Percentiles rank a stretch among this genome's conserved stretches.
phyloP scores from a whole-genome alignment of 768 basidiomycete genomes.

The Roridomyces roridus region DNA sequence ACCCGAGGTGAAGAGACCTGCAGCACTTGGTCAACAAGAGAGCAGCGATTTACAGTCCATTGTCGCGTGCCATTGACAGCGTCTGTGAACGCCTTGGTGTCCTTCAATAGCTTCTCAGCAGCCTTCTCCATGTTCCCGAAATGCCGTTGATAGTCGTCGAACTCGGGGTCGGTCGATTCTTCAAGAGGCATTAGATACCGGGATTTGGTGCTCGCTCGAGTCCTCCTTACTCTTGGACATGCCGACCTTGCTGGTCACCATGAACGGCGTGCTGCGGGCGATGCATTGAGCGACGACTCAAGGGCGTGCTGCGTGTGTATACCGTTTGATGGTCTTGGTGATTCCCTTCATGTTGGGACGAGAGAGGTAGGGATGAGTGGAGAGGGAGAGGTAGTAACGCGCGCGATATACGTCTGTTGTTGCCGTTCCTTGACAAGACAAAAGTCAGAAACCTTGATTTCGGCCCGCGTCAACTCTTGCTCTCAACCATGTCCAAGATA shows the following conservation, averaged over 20 bases:
- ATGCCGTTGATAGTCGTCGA: constrained; percentile 84
- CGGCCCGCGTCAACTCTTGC: no score
- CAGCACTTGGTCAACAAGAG: constrained; percentile 1
- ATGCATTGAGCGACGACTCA: constrained; percentile 4
- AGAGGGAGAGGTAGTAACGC: constrained; percentile 1
- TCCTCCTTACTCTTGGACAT: constrained; percentile 87
- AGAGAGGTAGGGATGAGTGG: background rate
- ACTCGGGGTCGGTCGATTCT: constrained; percentile 88
- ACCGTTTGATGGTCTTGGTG: constrained; percentile 81
- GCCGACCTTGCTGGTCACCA: constrained; percentile 86
- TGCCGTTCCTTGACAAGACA: constrained; percentile 1
- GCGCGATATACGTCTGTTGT: background rate
- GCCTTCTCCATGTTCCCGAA: constrained; percentile 80
- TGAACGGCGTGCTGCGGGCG: constrained; percentile 81
- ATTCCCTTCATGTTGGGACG: constrained; percentile 77
- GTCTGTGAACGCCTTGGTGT: constrained; percentile 87
- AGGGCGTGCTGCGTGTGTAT: constrained; percentile 13
- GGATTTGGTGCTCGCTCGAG: background rate
- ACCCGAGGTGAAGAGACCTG: constrained; percentile 73
- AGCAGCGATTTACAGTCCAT: background rate
- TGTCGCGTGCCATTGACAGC: constrained; percentile 69
- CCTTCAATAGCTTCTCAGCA: constrained; percentile 91
- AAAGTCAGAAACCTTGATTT: no score
- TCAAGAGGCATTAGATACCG: background rate
- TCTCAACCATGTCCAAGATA: constrained; percentile 54